These are phyloP conservation scores for Heracleum sosnowskyi DNA, from an alignment of 129 eudicot genomes.

Conservation along the genomic window DNA sequence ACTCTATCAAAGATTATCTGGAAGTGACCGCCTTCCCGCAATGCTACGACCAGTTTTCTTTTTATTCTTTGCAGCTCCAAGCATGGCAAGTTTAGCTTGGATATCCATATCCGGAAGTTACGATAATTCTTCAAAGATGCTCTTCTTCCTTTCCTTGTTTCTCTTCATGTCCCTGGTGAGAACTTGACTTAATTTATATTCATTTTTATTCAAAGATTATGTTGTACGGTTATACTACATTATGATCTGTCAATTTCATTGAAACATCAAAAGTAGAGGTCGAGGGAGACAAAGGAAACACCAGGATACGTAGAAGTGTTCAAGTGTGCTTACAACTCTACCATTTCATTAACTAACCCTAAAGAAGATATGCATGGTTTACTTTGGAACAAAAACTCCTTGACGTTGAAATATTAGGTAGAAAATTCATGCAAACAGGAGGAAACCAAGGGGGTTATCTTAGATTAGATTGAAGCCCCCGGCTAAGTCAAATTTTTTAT, in stretches of 20 bases:
- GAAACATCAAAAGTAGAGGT: neutral
- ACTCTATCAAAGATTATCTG: constrained; percentile 53
- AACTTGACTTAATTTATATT: neutral
- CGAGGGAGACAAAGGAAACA: neutral
- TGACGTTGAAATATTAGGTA: neutral
- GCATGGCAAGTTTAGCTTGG: constrained; percentile 70
- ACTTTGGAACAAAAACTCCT: neutral
- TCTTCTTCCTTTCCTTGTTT: constrained; percentile 53
- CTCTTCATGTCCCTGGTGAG: constrained; percentile 60
- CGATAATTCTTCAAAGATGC: constrained; percentile 50
- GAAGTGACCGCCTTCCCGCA: constrained; percentile 41
- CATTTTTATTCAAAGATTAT: neutral
- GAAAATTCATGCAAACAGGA: neutral
- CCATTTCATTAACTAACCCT: neutral
- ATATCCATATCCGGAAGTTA: constrained; percentile 42
- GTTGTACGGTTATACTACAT: neutral
- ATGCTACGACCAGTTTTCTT: constrained; percentile 57
- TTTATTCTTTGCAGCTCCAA: constrained; percentile 55
- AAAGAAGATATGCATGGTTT: neutral
- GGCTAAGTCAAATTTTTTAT: too few relatives aligned
- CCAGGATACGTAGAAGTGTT: neutral
- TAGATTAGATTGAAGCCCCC: too few relatives aligned
- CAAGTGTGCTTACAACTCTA: constrained; percentile 3
- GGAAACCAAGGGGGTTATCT: too few relatives aligned
- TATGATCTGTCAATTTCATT: neutral